A percentile compares a stretch with the other conserved stretches of the same genome.
Evolutionary conservation across 371 early-diverging fungal species (phyloP).

Genomic region (Blakeslea trispora): DNA sequence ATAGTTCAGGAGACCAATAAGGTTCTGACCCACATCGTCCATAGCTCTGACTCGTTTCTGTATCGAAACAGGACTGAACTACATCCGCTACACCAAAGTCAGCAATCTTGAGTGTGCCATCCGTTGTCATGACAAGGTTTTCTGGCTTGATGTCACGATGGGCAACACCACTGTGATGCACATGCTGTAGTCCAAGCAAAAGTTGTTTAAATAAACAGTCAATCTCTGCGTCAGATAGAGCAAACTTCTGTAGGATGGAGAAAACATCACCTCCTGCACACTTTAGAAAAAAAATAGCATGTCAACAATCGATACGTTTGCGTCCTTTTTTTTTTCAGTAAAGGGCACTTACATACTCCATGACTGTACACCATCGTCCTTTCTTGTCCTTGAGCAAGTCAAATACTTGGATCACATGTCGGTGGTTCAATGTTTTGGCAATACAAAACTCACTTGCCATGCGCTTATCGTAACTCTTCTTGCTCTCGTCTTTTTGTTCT

Average conservation of each 20-base stretch:
- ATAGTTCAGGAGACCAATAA: constrained; percentile 86
- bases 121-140: constrained; percentile 85
- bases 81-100: constrained; percentile 97
- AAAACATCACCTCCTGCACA: constrained; percentile 67
- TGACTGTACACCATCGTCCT: constrained; percentile 55
- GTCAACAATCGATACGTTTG: not conserved
- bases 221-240: constrained; percentile 46
- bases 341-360: constrained; percentile 57
- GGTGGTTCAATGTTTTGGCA: constrained; percentile 57
- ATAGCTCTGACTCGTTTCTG: constrained; percentile 56
- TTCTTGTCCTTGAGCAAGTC: constrained; percentile 64
- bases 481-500: constrained; percentile 48
- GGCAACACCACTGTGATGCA: constrained; percentile 92
- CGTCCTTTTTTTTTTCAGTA: constrained; percentile 1
- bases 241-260: constrained; percentile 43
- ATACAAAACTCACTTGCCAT: constrained; percentile 77
- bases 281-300: constrained; percentile 31
- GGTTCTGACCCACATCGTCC: constrained; percentile 86
- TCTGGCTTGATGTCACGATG: constrained; percentile 88
- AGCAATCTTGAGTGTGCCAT: constrained; percentile 87
- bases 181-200: constrained; percentile 91
- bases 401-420: constrained; percentile 68
- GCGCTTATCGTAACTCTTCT: constrained; percentile 62
- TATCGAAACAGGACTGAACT: constrained; percentile 82
- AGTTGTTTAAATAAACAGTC: constrained; percentile 79